Base-by-base conservation (phyloP, 2,329 filamentous ascomycete species). In the Neofusicoccum cordaticola region DNA sequence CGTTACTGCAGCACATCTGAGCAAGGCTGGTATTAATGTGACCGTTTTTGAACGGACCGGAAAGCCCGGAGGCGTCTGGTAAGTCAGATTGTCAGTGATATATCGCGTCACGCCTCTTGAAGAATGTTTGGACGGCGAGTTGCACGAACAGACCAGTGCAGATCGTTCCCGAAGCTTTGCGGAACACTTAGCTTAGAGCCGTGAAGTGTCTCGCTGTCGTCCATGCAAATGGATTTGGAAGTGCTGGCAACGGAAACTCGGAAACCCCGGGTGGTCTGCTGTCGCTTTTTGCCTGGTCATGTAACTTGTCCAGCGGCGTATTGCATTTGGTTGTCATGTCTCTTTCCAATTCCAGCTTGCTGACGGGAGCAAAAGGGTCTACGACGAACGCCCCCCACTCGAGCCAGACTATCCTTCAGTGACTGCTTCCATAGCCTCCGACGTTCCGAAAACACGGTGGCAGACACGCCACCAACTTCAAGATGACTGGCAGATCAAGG, bases 51-150 rank as follows among this genome's bases (percentile, higher is more conserved):
- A 88, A 67, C 77, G 85, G 62, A 82, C 79, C 4, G 75, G 76
- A 62, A 79, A 75, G 15, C 78, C 81, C n/a, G 85, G 85, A 2
- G 85, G 85, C 13, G 79, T 85, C 34, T 87, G 85, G 85, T 85
- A 75, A 57, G 78, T 69, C 15, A 60, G 47, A 35, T 13, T 19
- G n/a, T 62, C 35, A 9, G 57, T 44, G 27, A 39, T 22, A 9
- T 35, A 9, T 31, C 17, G 12, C 11, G 37, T 31, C 27, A 31
- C 27, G 27, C 27, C 27, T 31, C 27, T 7, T 31, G 27, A 7
- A 7, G 27, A 31, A 31, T 31, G 27, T 5, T 31, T 31, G 27
- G 27, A 31, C 27, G 5, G 27, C 6, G 27, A 31, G 27, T 7
- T 31, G 27, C 5, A 31, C 27, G 27, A 31, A 31, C 27, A 31